Conservation (phyloP, 2,329 filamentous ascomycete genomes). For the Ilyonectria sp. region DNA sequence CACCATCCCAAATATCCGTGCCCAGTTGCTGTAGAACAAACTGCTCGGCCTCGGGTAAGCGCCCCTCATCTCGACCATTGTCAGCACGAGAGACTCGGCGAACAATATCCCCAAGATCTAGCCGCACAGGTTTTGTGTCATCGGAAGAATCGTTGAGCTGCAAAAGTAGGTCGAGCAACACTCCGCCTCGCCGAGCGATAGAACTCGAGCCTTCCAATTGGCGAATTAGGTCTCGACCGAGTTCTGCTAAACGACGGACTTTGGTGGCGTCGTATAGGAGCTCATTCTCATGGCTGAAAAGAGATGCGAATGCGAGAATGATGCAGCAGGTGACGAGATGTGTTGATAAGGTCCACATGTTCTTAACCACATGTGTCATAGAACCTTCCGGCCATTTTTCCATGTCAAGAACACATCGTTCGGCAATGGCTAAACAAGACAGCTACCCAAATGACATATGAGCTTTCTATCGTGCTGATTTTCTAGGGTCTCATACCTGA, state of each 20-base stretch:
- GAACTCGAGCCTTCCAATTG: conserved; percentile 5
- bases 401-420: conserved; percentile 9
- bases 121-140: background rate
- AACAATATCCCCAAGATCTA: conserved; percentile 10
- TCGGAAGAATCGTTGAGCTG: background rate
- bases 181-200: conserved; percentile 6
- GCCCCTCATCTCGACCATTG: background rate
- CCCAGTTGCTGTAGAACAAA: conserved; percentile 1
- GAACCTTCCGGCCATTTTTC: conserved; percentile 1
- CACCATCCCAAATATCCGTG: background rate
- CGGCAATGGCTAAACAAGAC: conserved; percentile 5
- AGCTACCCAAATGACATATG: background rate
- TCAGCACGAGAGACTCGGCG: conserved; percentile 5
- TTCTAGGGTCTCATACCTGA: background rate
- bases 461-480: background rate
- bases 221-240: background rate
- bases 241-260: background rate
- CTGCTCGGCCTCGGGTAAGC: background rate
- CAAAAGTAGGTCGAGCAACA: conserved; percentile 2
- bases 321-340: conserved; percentile 17
- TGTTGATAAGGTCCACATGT: conserved; percentile 13
- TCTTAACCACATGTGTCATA: background rate
- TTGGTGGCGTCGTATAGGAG: background rate
- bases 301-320: conserved; percentile 7
- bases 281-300: background rate